phyloP scores from a whole-genome alignment of 306 rosid species.

The Cucumis cinereus region DNA sequence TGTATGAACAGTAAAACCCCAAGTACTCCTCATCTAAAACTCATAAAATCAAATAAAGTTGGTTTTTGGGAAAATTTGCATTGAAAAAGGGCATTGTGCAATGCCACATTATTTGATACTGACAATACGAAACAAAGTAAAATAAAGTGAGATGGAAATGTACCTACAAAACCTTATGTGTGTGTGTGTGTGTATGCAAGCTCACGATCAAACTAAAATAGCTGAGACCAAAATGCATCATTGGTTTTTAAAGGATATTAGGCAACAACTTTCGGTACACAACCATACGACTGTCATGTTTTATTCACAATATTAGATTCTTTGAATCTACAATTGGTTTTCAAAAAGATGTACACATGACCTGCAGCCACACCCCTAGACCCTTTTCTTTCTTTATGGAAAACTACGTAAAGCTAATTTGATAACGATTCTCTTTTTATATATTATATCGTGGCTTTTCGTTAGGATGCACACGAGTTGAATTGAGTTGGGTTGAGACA shows the following conservation, averaged over 20 bases:
- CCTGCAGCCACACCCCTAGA: not conserved
- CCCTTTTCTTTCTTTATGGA: not conserved
- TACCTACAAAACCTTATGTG: not conserved
- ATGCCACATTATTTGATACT: not conserved
- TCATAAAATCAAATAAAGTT: not conserved
- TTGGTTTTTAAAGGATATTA: not conserved
- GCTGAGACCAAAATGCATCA: not conserved
- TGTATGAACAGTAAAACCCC: not conserved
- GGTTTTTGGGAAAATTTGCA: not conserved
- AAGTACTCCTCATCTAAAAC: not conserved
- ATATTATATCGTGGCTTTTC: not conserved
- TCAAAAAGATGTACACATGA: not conserved
- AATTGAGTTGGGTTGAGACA: too few relatives aligned
- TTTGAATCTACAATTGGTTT: slow-evolving; percentile 5
- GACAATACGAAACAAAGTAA: not conserved
- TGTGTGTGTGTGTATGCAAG: not conserved
- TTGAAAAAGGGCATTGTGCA: not conserved
- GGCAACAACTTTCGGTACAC: not conserved
- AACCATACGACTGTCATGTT: not conserved
- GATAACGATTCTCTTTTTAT: not conserved
- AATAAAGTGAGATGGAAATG: not conserved
- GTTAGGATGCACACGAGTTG: not conserved
- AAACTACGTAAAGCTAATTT: not conserved
- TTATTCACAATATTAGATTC: not conserved
- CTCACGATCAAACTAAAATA: not conserved